These are phyloP conservation scores for Iris macrosiphon DNA, from an alignment of 106 monocot species.

Conservation along the genomic window DNA sequence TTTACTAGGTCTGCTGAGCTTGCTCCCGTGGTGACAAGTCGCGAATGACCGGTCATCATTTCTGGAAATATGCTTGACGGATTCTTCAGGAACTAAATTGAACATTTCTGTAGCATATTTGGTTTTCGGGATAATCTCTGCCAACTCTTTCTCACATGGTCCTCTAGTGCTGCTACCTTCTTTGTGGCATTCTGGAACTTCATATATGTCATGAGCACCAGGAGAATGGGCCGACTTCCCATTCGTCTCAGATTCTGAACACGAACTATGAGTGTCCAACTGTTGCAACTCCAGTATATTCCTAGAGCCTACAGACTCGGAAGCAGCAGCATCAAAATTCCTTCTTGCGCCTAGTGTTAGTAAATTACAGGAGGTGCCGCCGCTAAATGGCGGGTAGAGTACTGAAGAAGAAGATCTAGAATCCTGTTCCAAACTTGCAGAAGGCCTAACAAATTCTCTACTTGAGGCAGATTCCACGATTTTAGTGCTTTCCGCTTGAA, in stretches of 20 bases:
- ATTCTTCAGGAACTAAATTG: conserved; percentile 9
- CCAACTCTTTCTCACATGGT: neutral
- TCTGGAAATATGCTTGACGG: conserved; percentile 1
- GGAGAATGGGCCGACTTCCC: neutral
- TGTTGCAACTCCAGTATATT: neutral
- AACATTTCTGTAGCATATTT: neutral
- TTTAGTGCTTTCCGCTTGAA: conserved; percentile 1
- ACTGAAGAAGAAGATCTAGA: conserved; percentile 17
- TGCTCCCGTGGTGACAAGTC: neutral
- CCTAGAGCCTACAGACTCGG: neutral
- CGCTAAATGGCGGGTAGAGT: conserved; percentile 7
- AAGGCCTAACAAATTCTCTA: neutral
- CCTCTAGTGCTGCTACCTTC: neutral
- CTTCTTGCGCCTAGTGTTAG: neutral
- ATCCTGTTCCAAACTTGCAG: conserved; percentile 1
- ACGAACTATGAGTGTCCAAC: neutral
- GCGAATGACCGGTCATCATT: conserved; percentile 4
- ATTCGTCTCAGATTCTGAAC: conserved; percentile 13
- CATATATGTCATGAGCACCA: conserved; percentile 21
- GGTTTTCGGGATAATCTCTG: neutral
- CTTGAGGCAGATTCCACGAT: neutral
- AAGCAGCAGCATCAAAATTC: conserved; percentile 8
- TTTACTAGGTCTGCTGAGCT: conserved; percentile 4
- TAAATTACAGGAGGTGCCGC: neutral
- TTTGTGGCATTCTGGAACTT: conserved; percentile 15